These are phyloP conservation scores for Pisolithus albus DNA, from an alignment of 768 basidiomycete genomes.

Conservation along the genomic window DNA sequence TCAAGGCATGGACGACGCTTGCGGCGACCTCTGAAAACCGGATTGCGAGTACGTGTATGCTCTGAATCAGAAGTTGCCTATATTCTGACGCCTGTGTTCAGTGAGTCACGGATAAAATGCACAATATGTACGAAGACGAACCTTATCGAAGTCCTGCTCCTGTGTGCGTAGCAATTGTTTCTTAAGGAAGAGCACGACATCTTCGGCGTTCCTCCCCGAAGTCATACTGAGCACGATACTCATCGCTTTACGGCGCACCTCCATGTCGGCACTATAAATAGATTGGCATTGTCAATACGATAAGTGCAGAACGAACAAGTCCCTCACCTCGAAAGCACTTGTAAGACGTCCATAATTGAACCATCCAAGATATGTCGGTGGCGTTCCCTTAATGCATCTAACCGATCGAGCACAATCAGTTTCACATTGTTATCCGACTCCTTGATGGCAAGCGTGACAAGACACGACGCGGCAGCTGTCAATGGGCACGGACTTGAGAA, in stretches of 20 bases:
- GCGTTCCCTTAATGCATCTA: constrained; percentile 73
- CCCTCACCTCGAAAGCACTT: constrained; percentile 72
- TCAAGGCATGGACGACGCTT: constrained; percentile 86
- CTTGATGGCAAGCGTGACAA: constrained; percentile 85
- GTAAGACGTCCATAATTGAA: constrained; percentile 92
- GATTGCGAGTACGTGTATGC: constrained; percentile 93
- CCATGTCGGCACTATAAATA: constrained; percentile 78
- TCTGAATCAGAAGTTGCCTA: constrained; percentile 92
- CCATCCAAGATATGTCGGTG: constrained; percentile 87
- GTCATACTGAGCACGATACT: constrained; percentile 88
- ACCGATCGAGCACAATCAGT: constrained; percentile 89
- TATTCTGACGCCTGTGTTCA: constrained; percentile 76
- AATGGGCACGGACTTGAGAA: neutral
- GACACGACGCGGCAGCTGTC: constrained; percentile 79
- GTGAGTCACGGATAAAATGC: neutral
- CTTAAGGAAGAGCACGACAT: constrained; percentile 93
- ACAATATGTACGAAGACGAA: constrained; percentile 17
- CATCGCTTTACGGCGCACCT: constrained; percentile 90
- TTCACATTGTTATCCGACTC: constrained; percentile 99
- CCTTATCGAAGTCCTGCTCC: constrained; percentile 90
- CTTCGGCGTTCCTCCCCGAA: constrained; percentile 90
- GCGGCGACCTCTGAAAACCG: constrained; percentile 96
- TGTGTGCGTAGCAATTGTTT: constrained; percentile 95
- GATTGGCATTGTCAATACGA: neutral
- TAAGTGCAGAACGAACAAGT: neutral